Evolutionary conservation across 169 alveolate species (phyloP).

Genomic region (Pseudocohnilembus persalinus): DNA sequence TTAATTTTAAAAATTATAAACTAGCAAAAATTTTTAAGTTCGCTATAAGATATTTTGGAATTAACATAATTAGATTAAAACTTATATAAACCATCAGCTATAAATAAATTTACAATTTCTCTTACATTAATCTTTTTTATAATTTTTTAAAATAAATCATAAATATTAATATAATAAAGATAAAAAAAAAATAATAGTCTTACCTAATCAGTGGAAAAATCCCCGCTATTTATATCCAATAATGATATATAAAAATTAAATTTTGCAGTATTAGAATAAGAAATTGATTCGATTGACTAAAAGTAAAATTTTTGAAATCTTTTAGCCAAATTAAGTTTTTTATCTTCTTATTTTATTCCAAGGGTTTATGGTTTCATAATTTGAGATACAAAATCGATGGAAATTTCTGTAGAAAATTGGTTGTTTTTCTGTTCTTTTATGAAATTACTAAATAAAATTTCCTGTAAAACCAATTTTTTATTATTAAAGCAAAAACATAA

Average conservation of each 20-base stretch:
- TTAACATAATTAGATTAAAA: conserved; percentile 39
- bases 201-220: not conserved
- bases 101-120: conserved; percentile 39
- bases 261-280: not conserved
- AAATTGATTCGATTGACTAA: not conserved
- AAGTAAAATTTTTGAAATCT: not conserved
- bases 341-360: not conserved
- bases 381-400: not conserved
- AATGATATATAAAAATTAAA: not conserved
- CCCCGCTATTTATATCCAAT: not conserved
- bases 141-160: no score
- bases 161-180: no score
- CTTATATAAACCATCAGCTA: conserved; percentile 48
- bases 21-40: conserved; percentile 2
- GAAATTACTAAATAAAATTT: not conserved
- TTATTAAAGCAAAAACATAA: not conserved
- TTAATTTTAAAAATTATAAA: no score
- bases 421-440: not conserved
- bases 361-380: not conserved
- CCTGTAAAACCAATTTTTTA: not conserved
- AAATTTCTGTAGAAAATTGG: not conserved
- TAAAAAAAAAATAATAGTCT: no score
- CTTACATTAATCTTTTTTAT: conserved; percentile 22
- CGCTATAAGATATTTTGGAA: conserved; percentile 34
- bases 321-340: not conserved